Conservation (phyloP, 257 asterid species). For the Solanum tarijense region DNA sequence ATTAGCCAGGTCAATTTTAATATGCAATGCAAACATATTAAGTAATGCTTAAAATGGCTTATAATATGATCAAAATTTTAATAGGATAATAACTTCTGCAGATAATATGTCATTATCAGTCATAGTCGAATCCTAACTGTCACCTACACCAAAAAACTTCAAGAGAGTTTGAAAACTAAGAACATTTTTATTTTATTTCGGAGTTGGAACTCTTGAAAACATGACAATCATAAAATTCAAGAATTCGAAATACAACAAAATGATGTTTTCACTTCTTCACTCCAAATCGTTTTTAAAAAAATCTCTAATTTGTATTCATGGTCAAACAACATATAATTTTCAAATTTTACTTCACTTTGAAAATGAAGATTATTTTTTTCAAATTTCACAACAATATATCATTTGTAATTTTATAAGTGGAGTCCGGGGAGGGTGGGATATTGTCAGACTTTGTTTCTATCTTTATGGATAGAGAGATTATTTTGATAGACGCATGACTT, state of each 20-base stretch:
- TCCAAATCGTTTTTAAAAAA: too few species aligned
- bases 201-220: not conserved
- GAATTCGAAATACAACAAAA: not conserved
- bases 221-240: too few species aligned
- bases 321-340: not conserved
- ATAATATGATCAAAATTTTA: not conserved
- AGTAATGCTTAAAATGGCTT: not conserved
- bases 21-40: not conserved
- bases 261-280: too few species aligned
- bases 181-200: too few species aligned
- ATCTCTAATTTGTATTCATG: not conserved
- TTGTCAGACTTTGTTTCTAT: too few species aligned
- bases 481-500: not conserved
- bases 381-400: too few species aligned
- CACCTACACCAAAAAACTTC: not conserved
- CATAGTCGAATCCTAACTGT: not conserved
- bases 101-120: not conserved
- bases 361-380: too few species aligned
- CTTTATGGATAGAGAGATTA: not conserved
- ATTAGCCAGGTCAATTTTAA: not conserved
- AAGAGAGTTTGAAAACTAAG: not conserved
- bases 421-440: accelerated
- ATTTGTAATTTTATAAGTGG: not conserved
- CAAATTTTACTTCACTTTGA: too few species aligned
- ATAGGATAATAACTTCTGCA: not conserved